Percentiles rank a stretch among this genome's conserved stretches.
These are phyloP conservation scores for Naematelia encephala DNA, from an alignment of 768 basidiomycete genomes.

Conservation along the genomic window DNA sequence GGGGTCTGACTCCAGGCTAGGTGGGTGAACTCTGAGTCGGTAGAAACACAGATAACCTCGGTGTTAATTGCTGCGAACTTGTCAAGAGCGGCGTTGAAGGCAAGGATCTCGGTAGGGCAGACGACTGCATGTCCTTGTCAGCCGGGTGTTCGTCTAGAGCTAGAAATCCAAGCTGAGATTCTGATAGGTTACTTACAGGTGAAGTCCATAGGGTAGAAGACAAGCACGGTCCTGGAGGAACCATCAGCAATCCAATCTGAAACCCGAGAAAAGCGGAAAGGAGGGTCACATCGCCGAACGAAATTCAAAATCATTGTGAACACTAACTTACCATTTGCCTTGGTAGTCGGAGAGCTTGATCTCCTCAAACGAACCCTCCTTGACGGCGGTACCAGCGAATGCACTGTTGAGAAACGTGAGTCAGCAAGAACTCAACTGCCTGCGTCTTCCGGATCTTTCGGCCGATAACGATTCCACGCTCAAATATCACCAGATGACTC, in stretches of 20 bases:
- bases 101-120: conserved; percentile 93
- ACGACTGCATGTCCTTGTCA: conserved; percentile 34
- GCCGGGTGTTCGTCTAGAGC: neutral
- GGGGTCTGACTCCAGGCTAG: conserved; percentile 79
- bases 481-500: conserved; percentile 12
- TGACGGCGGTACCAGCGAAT: conserved; percentile 59
- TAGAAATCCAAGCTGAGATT: neutral
- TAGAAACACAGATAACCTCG: conserved; percentile 77
- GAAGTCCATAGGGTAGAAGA: conserved; percentile 89
- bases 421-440: neutral
- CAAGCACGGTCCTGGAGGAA: conserved; percentile 71
- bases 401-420: neutral
- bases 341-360: conserved; percentile 68
- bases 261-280: conserved; percentile 13
- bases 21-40: conserved; percentile 75
- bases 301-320: neutral
- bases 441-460: neutral
- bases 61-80: conserved; percentile 72
- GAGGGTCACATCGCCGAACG: conserved; percentile 26
- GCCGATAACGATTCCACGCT: neutral
- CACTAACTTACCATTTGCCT: conserved; percentile 68
- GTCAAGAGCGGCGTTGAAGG: conserved; percentile 82
- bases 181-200: conserved; percentile 7
- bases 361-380: conserved; percentile 73
- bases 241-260: conserved; percentile 15